Evolutionary conservation across 2,329 filamentous ascomycete species (phyloP).

Genomic region (Colletotrichum camelliae): DNA sequence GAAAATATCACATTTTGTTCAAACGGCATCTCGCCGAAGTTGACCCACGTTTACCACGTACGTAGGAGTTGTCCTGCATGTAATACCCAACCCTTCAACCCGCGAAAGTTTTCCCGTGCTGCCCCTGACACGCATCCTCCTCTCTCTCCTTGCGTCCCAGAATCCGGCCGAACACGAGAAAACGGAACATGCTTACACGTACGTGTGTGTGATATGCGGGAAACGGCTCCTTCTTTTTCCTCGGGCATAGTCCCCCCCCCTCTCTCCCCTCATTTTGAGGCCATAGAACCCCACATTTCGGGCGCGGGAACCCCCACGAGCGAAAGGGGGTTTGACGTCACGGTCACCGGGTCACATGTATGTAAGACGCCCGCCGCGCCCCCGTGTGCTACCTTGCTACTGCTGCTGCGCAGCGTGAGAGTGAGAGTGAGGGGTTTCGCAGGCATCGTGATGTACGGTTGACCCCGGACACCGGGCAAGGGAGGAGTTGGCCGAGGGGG

Average conservation of each 20-base stretch:
- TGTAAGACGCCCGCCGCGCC: not conserved
- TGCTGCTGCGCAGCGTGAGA: not conserved
- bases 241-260: not conserved
- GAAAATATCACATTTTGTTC: not conserved
- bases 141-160: not conserved
- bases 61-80: not conserved
- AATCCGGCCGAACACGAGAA: not conserved
- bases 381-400: not conserved
- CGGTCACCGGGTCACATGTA: not conserved
- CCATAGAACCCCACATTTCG: not conserved
- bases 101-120: not conserved
- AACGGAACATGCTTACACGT: not conserved
- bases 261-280: not conserved
- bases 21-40: not conserved
- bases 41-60: not conserved
- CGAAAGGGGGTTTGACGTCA: not conserved
- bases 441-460: not conserved
- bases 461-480: not conserved
- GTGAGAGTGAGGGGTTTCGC: not conserved
- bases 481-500: not conserved
- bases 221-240: not conserved
- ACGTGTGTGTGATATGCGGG: not conserved
- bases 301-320: not conserved
- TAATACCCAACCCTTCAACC: not conserved
- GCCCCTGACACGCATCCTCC: not conserved